Base-by-base conservation (phyloP, 2,329 filamentous ascomycete species). In the Aspergillus sp. region DNA sequence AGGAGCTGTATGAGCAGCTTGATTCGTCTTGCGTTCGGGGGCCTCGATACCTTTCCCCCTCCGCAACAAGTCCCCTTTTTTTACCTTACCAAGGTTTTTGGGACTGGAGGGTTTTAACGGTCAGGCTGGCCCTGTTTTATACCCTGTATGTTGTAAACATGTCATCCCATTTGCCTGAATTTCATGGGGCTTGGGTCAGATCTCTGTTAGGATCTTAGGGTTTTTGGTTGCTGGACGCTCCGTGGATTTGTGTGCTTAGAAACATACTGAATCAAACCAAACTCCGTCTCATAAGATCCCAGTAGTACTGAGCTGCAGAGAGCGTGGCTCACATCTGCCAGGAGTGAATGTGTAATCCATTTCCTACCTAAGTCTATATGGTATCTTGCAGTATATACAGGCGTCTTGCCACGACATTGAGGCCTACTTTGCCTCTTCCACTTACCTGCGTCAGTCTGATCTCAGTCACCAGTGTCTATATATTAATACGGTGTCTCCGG, bases 371-470 rank as follows among this genome's bases (percentile, higher is more conserved):
- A n/a, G n/a, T n/a, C n/a, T n/a, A n/a, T n/a, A n/a, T n/a, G n/a
- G n/a, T n/a, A 24, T 24, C n/a, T 8, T 24, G 22, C 22, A 8
- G 8, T n/a, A 8, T 24, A 24, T 24, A 3, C n/a, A 24, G 8
- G 22, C 22, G 8, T 24, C 22, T n/a, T 8, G 22, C n/a, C 3
- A 24, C 8, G 8, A 2, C 8, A 8, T 24, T 24, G 22, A 8
- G 8, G 8, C 22, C 8, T 8, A n/a, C n/a, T 8, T 24, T 24
- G 22, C 22, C 5, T 31, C 5, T 7, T 22, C 16, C 16, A 10
- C 6, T 30, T 31, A 20, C 29, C 17, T 30, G 15, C 32, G 15
- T 34, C 32, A 34, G 22, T 13, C 32, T 34, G 32, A 34, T 25
- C 15, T 34, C 26, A 30, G 24, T 15, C 4, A n/a, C n/a, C n/a